Percentiles rank a stretch among this genome's conserved stretches.
phyloP scores from a whole-genome alignment of 1,139 yeast genomes.

The Pichia sp. region DNA sequence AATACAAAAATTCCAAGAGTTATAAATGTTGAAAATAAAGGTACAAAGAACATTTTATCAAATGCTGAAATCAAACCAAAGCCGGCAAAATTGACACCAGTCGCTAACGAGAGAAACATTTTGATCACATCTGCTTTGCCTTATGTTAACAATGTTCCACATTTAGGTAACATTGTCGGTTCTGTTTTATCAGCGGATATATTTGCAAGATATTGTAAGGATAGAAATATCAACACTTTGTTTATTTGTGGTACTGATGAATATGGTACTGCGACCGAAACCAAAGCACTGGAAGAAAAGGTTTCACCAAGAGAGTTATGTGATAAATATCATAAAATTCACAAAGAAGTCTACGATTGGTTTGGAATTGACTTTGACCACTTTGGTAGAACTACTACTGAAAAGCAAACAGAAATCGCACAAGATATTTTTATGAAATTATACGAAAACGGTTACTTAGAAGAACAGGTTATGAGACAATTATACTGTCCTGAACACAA shows the following conservation, averaged over 20 bases:
- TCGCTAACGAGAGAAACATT: conserved; percentile 53
- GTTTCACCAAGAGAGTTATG: conserved; percentile 83
- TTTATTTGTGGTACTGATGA: conserved; percentile 97
- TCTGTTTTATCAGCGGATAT: conserved; percentile 93
- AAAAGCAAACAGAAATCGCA: conserved; percentile 87
- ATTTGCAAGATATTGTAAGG: conserved; percentile 82
- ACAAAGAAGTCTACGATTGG: conserved; percentile 91
- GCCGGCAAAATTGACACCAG: conserved; percentile 17
- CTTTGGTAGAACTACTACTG: conserved; percentile 95
- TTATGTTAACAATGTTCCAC: conserved; percentile 96
- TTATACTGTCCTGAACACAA: conserved; percentile 85
- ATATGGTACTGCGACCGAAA: conserved; percentile 98
- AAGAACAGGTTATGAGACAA: conserved; percentile 83
- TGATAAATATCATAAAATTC: conserved; percentile 81
- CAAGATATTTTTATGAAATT: conserved; percentile 83
- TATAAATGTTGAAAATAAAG: conserved; percentile 37
- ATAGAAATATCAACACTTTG: conserved; percentile 79
- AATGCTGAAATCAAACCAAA: conserved; percentile 34
- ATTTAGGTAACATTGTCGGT: conserved; percentile 93
- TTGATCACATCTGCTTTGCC: conserved; percentile 95
- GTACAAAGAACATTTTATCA: conserved; percentile 37
- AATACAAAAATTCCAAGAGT: conserved; percentile 38
- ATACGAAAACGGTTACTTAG: conserved; percentile 65
- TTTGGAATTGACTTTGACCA: conserved; percentile 90
- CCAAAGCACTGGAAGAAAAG: conserved; percentile 92